These are phyloP conservation scores for Lantana camara DNA, from an alignment of 257 asterid genomes.

Conservation along the genomic window DNA sequence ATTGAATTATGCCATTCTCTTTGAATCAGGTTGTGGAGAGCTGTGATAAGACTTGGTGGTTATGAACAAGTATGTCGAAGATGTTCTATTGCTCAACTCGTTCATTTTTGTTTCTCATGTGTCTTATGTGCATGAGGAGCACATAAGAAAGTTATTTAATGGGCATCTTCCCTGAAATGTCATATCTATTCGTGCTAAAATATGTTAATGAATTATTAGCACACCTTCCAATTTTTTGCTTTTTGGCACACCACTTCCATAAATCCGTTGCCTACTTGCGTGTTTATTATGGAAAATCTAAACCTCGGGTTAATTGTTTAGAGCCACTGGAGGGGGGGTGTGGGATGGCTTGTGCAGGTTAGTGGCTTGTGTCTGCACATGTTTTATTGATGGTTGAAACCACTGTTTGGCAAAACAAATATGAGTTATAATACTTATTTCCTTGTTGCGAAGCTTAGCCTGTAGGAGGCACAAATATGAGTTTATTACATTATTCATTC, in stretches of 20 bases:
- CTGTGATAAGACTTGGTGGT: conserved; percentile 91
- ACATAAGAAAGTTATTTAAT: conserved; percentile 9
- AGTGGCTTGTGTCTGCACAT: neutral
- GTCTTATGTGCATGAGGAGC: neutral
- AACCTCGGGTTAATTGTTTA: neutral
- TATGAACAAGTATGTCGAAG: conserved; percentile 71
- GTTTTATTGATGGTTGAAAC: too few relatives aligned
- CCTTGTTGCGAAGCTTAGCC: too few relatives aligned
- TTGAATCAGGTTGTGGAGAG: conserved; percentile 78
- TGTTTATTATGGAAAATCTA: neutral
- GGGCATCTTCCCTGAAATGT: neutral
- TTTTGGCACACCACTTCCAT: neutral
- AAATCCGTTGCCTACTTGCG: neutral
- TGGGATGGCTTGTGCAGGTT: too few relatives aligned
- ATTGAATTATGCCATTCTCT: conserved; percentile 7
- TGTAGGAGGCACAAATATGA: neutral
- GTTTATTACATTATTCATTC: neutral
- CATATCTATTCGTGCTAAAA: neutral
- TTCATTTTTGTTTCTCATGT: conserved; percentile 1
- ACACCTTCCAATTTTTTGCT: neutral
- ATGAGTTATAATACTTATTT: too few relatives aligned
- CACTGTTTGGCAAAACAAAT: neutral
- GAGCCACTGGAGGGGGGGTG: neutral
- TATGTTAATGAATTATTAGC: neutral
- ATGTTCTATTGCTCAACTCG: conserved; percentile 22